Percentiles rank a stretch among this genome's conserved stretches.
Evolutionary conservation across 257 asterid species (phyloP).

Genomic region (Nicotiana tomentosiformis): DNA sequence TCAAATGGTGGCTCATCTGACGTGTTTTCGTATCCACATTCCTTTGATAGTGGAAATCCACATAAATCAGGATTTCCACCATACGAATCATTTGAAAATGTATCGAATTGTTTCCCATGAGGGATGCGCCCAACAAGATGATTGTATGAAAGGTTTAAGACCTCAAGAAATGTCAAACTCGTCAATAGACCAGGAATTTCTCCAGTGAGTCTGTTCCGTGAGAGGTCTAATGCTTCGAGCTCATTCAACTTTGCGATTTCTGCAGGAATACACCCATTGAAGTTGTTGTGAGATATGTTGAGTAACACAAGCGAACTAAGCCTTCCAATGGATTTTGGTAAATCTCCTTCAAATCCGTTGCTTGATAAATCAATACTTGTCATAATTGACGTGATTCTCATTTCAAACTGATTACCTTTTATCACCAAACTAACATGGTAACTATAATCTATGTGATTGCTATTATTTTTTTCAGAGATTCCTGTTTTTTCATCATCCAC

Average conservation of each 20-base stretch:
- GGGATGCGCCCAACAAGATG: neutral
- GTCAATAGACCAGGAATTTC: neutral
- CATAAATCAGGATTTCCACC: neutral
- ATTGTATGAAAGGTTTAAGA: neutral
- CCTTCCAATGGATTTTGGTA: neutral
- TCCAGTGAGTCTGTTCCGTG: neutral
- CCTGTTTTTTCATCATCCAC: neutral
- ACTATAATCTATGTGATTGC: neutral
- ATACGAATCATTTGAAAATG: neutral
- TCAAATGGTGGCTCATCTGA: neutral
- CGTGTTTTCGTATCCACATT: neutral
- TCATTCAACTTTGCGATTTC: neutral
- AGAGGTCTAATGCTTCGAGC: neutral
- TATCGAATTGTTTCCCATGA: neutral
- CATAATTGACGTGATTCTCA: neutral
- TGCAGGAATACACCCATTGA: neutral
- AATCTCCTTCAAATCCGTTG: neutral
- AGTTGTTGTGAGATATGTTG: neutral
- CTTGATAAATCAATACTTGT: slow-evolving; percentile 4
- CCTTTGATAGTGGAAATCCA: neutral
- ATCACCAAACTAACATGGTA: neutral
- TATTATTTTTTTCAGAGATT: neutral
- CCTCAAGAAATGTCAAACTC: neutral
- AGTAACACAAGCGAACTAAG: neutral
- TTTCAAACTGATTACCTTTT: neutral